phyloP scores from a whole-genome alignment of 1,139 yeast genomes.

The Suhomyces panamericanus region DNA sequence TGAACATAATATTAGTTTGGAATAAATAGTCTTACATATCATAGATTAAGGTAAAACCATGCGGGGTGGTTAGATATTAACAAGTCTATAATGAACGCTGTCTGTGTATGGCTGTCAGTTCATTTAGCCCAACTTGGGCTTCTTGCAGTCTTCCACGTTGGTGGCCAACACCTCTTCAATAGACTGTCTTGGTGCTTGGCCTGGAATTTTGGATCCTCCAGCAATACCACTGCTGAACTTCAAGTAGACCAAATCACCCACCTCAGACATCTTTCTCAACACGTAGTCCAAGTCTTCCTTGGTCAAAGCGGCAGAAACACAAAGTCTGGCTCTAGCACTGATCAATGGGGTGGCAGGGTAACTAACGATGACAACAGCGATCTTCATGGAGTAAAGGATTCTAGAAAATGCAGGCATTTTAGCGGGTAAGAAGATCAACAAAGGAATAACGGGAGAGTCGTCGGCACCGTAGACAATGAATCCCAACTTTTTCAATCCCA shows the following conservation, averaged over 20 bases:
- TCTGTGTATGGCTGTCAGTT: neutral
- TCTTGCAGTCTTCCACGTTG: conserved; percentile 71
- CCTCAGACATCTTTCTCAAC: conserved; percentile 67
- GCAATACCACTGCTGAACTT: conserved; percentile 79
- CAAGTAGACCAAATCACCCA: conserved; percentile 76
- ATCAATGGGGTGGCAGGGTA: conserved; percentile 97
- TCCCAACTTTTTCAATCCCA: conserved; percentile 89
- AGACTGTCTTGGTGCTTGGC: conserved; percentile 72
- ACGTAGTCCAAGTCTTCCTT: conserved; percentile 90
- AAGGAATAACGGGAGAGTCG: conserved; percentile 94
- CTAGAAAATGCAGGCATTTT: conserved; percentile 94
- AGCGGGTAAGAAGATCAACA: conserved; percentile 83
- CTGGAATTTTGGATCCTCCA: conserved; percentile 59
- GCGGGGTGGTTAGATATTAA: conserved; percentile 1
- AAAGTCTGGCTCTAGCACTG: conserved; percentile 86
- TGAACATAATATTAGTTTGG: conserved; percentile 9
- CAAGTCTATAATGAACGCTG: conserved; percentile 3
- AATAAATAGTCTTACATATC: conserved; percentile 4
- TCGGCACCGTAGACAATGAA: conserved; percentile 93
- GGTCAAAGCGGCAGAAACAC: conserved; percentile 89
- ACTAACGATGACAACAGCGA: conserved; percentile 95
- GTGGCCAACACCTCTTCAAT: conserved; percentile 73
- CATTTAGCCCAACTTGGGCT: conserved; percentile 20
- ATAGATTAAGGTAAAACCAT: conserved; percentile 2
- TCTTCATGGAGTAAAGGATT: conserved; percentile 70